Base-by-base conservation (phyloP, 2,329 filamentous ascomycete species). In the Calonectria fujianensis region DNA sequence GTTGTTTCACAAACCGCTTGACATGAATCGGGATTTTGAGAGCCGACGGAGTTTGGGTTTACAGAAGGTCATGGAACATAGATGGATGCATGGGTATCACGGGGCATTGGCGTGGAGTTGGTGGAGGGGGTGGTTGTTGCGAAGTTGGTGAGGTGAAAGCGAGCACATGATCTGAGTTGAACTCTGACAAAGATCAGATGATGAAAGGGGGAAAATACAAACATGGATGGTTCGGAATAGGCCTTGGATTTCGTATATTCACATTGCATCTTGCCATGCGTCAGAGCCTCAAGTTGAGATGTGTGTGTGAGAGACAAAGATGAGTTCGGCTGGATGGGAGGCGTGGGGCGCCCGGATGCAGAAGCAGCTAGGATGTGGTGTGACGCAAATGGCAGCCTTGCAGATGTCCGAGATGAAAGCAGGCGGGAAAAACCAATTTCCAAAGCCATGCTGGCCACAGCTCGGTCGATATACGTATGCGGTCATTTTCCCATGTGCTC, bases 371-470 rank as follows among this genome's bases (percentile, higher is more conserved):
- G 35, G 39, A 50, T 71, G 59, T 67, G 29, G 65, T 66, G 51
- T 75, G 73, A 75, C 70, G 66, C 73, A 75, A 72, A 50, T 72
- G 64, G 65, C 41, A 61, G 29, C 27, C 61, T 64, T 57, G 32
- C 45, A 50, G 29, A 68, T 73, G 57, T 66, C 71, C 59, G 13
- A 51, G 66, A 69, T 35, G 71, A 51, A 54, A 69, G 37, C 71
- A 73, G 66, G 48, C 52, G 20, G 52, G 37, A 65, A 66, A 16
- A 52, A 27, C 45, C 31, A 64, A 48, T 32, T n/a, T 51, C 29
- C 39, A 70, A n/a, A 32, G 39, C 24, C 16, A 20, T 48, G 52
- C 32, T 66, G 59, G 48, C 57, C 59, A 29, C 27, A 64, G 37
- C 31, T 37, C 14, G 20, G 57, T 68, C 45, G 45, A 70, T 70